A percentile compares a stretch with the other conserved stretches of the same genome.
Evolutionary conservation across 805 yeast species (phyloP).

Genomic region (Phaffomyces thermotolerans): DNA sequence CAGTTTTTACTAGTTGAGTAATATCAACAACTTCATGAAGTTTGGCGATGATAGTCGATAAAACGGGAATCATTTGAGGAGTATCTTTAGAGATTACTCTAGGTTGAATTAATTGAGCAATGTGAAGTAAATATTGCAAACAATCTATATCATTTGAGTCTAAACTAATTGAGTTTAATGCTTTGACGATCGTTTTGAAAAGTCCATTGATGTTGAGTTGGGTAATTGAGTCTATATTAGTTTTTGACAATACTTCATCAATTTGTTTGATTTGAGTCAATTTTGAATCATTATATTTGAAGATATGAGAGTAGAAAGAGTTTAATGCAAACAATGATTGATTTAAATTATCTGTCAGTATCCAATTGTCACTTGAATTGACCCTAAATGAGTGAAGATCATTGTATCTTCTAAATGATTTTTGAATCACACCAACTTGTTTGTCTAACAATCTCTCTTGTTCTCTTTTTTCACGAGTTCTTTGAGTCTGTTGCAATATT

Average conservation of each 20-base stretch:
- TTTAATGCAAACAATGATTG: conserved; percentile 21
- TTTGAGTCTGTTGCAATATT: conserved; percentile 55
- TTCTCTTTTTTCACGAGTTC: conserved; percentile 63
- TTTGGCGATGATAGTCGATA: not conserved
- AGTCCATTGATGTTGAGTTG: conserved; percentile 3
- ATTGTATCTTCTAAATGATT: conserved; percentile 34
- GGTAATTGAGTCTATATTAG: not conserved
- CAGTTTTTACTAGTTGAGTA: not conserved
- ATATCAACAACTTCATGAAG: not conserved
- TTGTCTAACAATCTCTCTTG: conserved; percentile 39
- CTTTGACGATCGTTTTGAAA: conserved; percentile 4
- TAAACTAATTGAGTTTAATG: conserved; percentile 5
- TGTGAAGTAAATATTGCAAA: conserved; percentile 3
- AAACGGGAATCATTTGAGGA: conserved; percentile 2
- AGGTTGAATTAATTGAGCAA: conserved; percentile 4
- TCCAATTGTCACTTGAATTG: conserved; percentile 19
- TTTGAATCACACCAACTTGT: conserved; percentile 47
- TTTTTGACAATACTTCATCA: not conserved
- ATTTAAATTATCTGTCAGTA: not conserved
- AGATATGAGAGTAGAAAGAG: conserved; percentile 24
- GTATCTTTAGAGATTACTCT: not conserved
- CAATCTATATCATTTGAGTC: not conserved
- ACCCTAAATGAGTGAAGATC: conserved; percentile 25
- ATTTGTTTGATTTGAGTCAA: conserved; percentile 4
- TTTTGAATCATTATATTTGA: conserved; percentile 8